Evolutionary conservation across 164 flowering plant genomes (phyloP).

Genomic region (Pachysandra terminalis): DNA sequence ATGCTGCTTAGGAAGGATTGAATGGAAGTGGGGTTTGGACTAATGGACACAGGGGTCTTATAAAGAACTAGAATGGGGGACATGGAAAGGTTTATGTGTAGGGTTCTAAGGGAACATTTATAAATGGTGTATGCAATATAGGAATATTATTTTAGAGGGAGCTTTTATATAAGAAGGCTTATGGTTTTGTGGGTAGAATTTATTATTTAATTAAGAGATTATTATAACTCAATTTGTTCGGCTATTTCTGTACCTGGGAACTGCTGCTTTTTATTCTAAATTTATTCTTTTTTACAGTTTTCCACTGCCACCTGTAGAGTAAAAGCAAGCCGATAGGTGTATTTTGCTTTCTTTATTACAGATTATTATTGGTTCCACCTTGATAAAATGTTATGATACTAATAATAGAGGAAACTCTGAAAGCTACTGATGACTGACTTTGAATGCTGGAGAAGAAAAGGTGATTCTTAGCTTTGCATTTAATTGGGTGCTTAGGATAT

Average conservation of each 20-base stretch:
- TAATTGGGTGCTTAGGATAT: neutral
- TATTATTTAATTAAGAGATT: neutral
- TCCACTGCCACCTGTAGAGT: neutral
- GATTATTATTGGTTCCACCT: neutral
- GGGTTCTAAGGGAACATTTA: conserved; percentile 69
- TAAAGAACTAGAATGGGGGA: conserved; percentile 39
- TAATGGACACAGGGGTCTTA: conserved; percentile 27
- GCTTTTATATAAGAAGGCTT: neutral
- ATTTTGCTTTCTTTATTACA: neutral
- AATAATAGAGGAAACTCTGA: neutral
- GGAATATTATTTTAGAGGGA: neutral
- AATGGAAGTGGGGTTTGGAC: conserved; percentile 1
- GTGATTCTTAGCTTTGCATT: neutral
- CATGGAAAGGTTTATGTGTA: conserved; percentile 45
- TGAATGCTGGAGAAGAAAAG: neutral
- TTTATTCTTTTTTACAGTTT: neutral
- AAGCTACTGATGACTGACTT: neutral
- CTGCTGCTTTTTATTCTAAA: conserved; percentile 44
- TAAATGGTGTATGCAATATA: conserved; percentile 31
- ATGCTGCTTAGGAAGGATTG: conserved; percentile 27
- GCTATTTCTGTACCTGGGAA: conserved; percentile 92
- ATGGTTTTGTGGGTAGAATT: conserved; percentile 10
- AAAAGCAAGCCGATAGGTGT: neutral
- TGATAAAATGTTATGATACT: too few relatives aligned
- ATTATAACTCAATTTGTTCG: conserved; percentile 34